phyloP scores from a whole-genome alignment of 1,284 basidiomycete genomes.

The Irpex lacteus region DNA sequence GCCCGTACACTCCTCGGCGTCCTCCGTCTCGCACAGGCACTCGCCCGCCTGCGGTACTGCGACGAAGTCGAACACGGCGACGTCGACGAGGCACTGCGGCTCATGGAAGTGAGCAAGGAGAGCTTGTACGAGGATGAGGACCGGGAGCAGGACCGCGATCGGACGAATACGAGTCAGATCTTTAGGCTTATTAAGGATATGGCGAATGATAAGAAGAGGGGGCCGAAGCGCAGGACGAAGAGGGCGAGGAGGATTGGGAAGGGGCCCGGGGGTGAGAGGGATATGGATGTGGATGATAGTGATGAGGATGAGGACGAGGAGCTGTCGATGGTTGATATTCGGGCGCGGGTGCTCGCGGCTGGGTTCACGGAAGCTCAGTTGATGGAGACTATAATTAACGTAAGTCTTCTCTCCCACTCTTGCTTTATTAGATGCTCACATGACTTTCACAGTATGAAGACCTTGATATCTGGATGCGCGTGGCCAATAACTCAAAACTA shows the following conservation, averaged over 20 bases:
- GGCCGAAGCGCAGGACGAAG: conserved; percentile 34
- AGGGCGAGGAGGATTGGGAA: conserved; percentile 51
- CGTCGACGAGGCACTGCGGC: conserved; percentile 93
- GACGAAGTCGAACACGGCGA: conserved; percentile 81
- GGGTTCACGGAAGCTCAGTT: conserved; percentile 91
- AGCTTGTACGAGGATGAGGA: conserved; percentile 81
- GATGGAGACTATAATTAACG: conserved; percentile 78
- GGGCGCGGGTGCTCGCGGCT: conserved; percentile 78
- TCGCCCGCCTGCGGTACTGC: conserved; percentile 88
- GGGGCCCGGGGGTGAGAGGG: conserved; percentile 65
- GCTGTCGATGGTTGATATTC: conserved; percentile 79
- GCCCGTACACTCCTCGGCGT: conserved; percentile 94
- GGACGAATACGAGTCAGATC: conserved; percentile 79
- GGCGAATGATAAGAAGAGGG: conserved; percentile 45
- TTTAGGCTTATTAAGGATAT: conserved; percentile 89
- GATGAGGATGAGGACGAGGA: conserved; percentile 67
- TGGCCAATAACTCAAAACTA: conserved; percentile 75
- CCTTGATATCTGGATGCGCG: conserved; percentile 71
- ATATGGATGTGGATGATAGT: conserved; percentile 48
- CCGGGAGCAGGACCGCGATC: conserved; percentile 62
- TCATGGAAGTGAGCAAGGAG: conserved; percentile 97
- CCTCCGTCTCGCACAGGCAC: conserved; percentile 91
- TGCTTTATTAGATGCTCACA: conserved; percentile 10
- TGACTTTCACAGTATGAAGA: conserved; percentile 69
- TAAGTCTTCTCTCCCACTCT: conserved; percentile 36